Base-by-base conservation (phyloP, 805 yeast species). In the Wickerhamiella brachini region DNA sequence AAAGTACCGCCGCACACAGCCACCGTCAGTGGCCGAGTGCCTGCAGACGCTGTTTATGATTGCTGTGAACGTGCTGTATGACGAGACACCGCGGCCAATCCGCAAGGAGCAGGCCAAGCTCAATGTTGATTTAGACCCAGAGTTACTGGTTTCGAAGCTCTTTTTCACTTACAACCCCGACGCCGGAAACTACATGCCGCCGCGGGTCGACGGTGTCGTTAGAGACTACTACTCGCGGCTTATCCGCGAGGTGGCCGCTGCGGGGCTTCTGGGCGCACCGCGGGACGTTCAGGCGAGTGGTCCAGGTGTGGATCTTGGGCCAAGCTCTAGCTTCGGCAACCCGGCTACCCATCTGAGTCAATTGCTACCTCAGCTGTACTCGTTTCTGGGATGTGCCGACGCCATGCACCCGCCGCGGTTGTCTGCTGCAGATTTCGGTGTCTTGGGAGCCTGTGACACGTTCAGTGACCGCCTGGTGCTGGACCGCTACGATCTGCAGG, bases 11-110 rank as follows among this genome's bases (percentile, higher is more conserved):
- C 38, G 39, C 5, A 4, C 77, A 2, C 9, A 3, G 22, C 39
- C 38, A n/a, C 47, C 47, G 37, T 10, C 47, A n/a, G 12, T 75
- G 80, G 2, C 62, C 75, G 0, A 76, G 74, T 82, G 94, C 57
- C 68, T 83, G 21, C 68, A 70, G 47, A 81, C 86, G 0, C 59
- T 86, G 17, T 72, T 75, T 57, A 79, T 77, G 54, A 81, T 83
- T 8, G 66, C 85, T 46, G 77, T 72, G 55, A 89, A 87, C 1
- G 90, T 95, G 0, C 63, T 86, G 21, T 62, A 69, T 8, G 67
- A 63, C 2, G 75, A 72, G 5, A 76, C 74, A 10, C 65, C 71
- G 2, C 80, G 77, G 58, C 77, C 83, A 0, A 80, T 87, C 39
- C 70, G 73, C 53, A 63, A 77, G 3, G 63, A 67, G n/a, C 75